Evolutionary conservation across 768 basidiomycete species (phyloP), one percentile per base, ranked within the genome.

Genomic region (Omphalotus guepiniiformis): DNA sequence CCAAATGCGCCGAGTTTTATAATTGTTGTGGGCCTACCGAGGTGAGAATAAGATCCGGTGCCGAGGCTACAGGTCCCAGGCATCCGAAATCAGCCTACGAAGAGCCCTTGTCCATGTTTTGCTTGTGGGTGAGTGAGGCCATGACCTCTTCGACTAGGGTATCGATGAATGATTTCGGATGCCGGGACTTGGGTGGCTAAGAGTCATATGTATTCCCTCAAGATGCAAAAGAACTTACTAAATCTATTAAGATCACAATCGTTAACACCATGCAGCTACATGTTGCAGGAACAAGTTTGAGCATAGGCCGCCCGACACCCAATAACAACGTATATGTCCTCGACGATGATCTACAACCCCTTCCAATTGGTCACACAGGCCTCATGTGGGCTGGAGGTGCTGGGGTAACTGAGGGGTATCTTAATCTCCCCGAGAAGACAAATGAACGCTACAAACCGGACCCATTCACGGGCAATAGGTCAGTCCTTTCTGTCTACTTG

Each of bases 331-430:
- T 69, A 22, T 70, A 72, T 38, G 54, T 71, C 23, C 54, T 73
- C 27, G 60, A 66, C 53, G 57, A 64, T 37, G 37, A 65, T 35
- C 51, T 63, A 54, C 41, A 52, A 37, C 64, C 67, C 8, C 57
- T 64, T 3, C 59, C 62, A 3, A 61, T 65, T 26, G 65, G 66
- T 36, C 54, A 63, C 37, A 41, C 60, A 52, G 80, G 63, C 50
- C 67, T 64, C 53, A 81, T 81, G 78, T 82, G 79, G 79, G 81
- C 75, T n/a, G 80, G 79, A 32, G 81, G 81, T 35, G 69, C 65
- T n/a, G 77, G 80, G 19, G 73, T 81, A 27, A 72, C 73, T 15
- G 65, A 72, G 32, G 79, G 79, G 2, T 83, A 83, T 52, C 59
- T 80, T 36, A 78, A 76, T 53, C 64, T 79, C 21, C 75, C 77